phyloP scores from a whole-genome alignment of 495 filamentous ascomycete species.

The Aspergillus panamensis region DNA sequence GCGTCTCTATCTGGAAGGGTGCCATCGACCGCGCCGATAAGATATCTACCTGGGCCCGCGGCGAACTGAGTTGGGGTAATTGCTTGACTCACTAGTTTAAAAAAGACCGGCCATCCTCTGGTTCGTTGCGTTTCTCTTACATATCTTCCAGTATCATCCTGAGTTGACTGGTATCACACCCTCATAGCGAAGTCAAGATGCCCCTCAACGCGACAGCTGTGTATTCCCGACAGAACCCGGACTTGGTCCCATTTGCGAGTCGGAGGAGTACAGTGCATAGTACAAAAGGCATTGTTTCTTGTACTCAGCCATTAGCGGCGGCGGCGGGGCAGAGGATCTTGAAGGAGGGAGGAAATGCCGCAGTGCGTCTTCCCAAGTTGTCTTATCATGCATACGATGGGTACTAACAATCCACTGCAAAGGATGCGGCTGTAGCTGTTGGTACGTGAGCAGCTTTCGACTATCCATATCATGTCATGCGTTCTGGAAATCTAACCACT shows the following conservation, averaged over 20 bases:
- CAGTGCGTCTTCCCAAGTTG: constrained; percentile 51
- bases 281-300: constrained; percentile 87
- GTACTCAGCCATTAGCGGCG: constrained; percentile 85
- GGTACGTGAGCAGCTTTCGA: constrained; percentile 36
- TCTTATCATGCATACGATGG: background rate
- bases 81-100: background rate
- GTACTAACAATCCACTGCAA: constrained; percentile 1
- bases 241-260: constrained; percentile 67
- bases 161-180: background rate
- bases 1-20: background rate
- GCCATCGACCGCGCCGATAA: background rate
- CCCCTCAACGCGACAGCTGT: constrained; percentile 58
- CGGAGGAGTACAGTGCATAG: constrained; percentile 91
- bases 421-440: constrained; percentile 94
- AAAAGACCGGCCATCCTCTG: background rate
- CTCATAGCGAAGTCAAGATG: constrained; percentile 36
- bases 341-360: constrained; percentile 85
- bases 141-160: background rate
- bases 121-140: background rate
- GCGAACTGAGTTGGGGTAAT: background rate
- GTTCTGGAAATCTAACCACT: background rate
- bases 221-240: constrained; percentile 59
- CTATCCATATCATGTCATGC: background rate
- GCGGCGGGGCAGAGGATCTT: constrained; percentile 83
- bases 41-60: background rate